Base-by-base conservation (phyloP, 345 rosid genomes). In the Raphanus raphanistrum region DNA sequence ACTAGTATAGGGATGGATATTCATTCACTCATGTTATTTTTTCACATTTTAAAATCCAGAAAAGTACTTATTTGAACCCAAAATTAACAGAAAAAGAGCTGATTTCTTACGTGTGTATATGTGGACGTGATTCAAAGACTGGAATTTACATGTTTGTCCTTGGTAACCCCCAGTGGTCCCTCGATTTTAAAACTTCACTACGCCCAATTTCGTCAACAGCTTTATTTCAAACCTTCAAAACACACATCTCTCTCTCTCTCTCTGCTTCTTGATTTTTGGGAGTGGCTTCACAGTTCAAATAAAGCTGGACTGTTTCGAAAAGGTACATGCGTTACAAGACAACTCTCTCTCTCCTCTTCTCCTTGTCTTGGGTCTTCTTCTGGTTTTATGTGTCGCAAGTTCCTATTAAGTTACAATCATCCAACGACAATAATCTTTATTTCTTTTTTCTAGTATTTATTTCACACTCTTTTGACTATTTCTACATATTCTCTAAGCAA, bases 201-300 rank as follows among this genome's bases (percentile, higher is more conserved):
- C 11, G 13, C 69, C 74, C 69, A 68, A 54, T 17, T 43, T 38
- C 61, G 52, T 28, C 72, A 54, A 16, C 59, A 75, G 72, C 83
- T 80, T 80, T 80, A 80, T 80, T 80, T 80, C 80, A 80, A 80
- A 80, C 54, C 71, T 79, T 68, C 58, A 75, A 80, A 72, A 66
- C 1, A 8, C 45, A 67, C 7, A 9, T 16, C 2, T 33, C 67
- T 63, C 26, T n/a, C 26, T 33, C 2, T 33, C 67, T 33, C 26
- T 13, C 26, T 33, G 74, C 50, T 67, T 79, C 82, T 73, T 73
- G 78, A 55, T 8, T 68, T 60, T 29, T 35, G 79, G 69, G 82
- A 35, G 74, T 74, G 79, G 5, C 61, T 69, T 68, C 21, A 21
- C 21, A 21, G 21, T 21, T 21, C 52, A 73, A 63, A 79, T 74